A percentile compares a stretch with the other conserved stretches of the same genome.
Conservation (phyloP, 2,329 filamentous ascomycete genomes). For the Fusarium praegraminearum region DNA sequence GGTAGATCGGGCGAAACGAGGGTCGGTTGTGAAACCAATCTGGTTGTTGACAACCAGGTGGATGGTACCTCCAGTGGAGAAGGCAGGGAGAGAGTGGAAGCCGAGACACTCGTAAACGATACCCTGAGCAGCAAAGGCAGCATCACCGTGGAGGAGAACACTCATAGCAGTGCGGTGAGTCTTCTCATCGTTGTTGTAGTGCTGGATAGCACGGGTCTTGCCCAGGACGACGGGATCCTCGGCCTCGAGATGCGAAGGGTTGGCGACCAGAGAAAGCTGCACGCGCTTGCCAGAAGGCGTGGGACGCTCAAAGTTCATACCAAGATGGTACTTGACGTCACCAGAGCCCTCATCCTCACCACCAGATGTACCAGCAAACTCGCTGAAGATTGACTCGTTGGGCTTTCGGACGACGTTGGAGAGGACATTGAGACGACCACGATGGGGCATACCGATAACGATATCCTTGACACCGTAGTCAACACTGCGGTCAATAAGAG, state of each 20-base stretch:
- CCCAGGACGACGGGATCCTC: slow-evolving; percentile 98
- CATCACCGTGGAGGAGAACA: slow-evolving; percentile 95
- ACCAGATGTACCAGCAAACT: slow-evolving; percentile 90
- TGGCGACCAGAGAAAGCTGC: slow-evolving; percentile 98
- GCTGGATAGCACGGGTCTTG: slow-evolving; percentile 97
- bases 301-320: slow-evolving; percentile 99
- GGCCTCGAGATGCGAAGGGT: slow-evolving; percentile 97
- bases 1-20: slow-evolving; percentile 95
- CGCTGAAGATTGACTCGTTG: slow-evolving; percentile 99
- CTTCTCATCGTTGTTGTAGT: slow-evolving; percentile 98
- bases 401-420: slow-evolving; percentile 99
- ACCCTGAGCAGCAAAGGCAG: slow-evolving; percentile 95
- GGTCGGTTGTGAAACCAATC: slow-evolving; percentile 99
- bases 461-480: slow-evolving; percentile 99
- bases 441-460: slow-evolving; percentile 99
- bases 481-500: slow-evolving; percentile 96
- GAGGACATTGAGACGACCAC: slow-evolving; percentile 96
- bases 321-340: slow-evolving; percentile 99
- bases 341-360: slow-evolving; percentile 96
- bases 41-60: slow-evolving; percentile 99
- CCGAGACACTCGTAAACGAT: slow-evolving; percentile 98
- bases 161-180: slow-evolving; percentile 92
- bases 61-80: slow-evolving; percentile 96
- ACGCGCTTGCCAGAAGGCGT: slow-evolving; percentile 98
- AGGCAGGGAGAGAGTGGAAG: slow-evolving; percentile 94